Evolutionary conservation across 2,329 filamentous ascomycete species (phyloP).

Genomic region (Lachnellula hyalina): DNA sequence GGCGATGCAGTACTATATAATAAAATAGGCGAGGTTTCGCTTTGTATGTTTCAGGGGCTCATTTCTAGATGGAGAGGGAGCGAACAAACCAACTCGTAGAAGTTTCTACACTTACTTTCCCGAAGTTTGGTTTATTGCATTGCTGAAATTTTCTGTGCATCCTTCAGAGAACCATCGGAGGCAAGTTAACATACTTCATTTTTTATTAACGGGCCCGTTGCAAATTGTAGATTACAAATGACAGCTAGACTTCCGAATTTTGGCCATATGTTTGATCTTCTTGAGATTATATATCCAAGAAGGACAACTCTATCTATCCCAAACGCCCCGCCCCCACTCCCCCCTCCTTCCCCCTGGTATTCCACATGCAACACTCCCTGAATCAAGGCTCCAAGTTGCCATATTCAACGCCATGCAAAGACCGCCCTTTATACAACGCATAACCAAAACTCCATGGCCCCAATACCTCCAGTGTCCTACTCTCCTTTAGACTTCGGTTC

Average conservation of each 20-base stretch:
- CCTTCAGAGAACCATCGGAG: too few species aligned
- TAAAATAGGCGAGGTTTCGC: background rate
- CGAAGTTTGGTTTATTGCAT: too few species aligned
- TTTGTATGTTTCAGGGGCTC: background rate
- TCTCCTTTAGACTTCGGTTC: conserved; percentile 46
- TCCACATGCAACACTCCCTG: background rate
- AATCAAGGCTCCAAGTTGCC: background rate
- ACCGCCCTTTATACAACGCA: background rate
- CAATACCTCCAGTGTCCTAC: conserved; percentile 3
- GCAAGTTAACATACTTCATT: too few species aligned
- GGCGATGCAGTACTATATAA: background rate
- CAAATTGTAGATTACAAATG: background rate
- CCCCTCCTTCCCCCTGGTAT: too few species aligned
- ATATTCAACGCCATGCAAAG: background rate
- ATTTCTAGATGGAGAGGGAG: background rate
- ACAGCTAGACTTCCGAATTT: too few species aligned
- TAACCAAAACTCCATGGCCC: background rate
- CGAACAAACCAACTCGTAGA: background rate
- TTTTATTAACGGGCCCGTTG: background rate
- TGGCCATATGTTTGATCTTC: background rate
- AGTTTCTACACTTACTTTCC: too few species aligned
- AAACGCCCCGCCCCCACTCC: too few species aligned
- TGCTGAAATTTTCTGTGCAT: too few species aligned
- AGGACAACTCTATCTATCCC: background rate
- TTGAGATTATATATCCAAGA: background rate